Percentiles rank a stretch among this genome's conserved stretches.
phyloP scores from a whole-genome alignment of 345 rosid genomes.

The Citrus maxima region DNA sequence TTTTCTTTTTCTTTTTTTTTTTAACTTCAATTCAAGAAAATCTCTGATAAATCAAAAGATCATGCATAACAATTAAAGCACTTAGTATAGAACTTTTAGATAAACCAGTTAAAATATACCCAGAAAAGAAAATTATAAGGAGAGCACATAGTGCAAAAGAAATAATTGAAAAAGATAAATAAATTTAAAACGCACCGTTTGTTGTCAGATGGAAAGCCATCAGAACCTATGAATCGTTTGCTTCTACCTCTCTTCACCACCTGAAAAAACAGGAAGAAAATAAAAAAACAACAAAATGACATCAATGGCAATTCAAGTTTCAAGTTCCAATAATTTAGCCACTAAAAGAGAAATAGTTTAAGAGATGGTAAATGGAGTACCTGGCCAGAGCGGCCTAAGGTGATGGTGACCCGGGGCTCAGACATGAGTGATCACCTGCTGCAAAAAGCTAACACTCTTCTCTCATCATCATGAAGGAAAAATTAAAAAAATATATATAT shows the following conservation, averaged over 20 bases:
- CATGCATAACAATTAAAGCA: background rate
- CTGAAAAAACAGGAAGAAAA: slow-evolving; percentile 8
- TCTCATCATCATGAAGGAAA: background rate
- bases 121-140: background rate
- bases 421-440: slow-evolving; percentile 21
- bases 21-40: background rate
- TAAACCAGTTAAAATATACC: background rate
- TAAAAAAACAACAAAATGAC: too few species aligned
- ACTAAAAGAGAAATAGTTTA: background rate
- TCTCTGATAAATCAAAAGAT: background rate
- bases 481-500: background rate
- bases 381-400: slow-evolving; percentile 41
- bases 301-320: background rate
- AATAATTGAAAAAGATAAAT: too few species aligned
- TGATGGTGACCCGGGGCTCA: slow-evolving; percentile 32
- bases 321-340: background rate
- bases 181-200: slow-evolving; percentile 28
- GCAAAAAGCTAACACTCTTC: background rate
- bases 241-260: slow-evolving; percentile 38
- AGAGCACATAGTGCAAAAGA: too few species aligned
- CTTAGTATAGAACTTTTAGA: background rate
- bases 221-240: slow-evolving; percentile 24
- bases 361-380: slow-evolving; percentile 10
- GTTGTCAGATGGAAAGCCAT: slow-evolving; percentile 3
- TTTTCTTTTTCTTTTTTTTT: too few species aligned